Conservation (phyloP, 2,329 filamentous ascomycete genomes). For the Curvularia lunata region DNA sequence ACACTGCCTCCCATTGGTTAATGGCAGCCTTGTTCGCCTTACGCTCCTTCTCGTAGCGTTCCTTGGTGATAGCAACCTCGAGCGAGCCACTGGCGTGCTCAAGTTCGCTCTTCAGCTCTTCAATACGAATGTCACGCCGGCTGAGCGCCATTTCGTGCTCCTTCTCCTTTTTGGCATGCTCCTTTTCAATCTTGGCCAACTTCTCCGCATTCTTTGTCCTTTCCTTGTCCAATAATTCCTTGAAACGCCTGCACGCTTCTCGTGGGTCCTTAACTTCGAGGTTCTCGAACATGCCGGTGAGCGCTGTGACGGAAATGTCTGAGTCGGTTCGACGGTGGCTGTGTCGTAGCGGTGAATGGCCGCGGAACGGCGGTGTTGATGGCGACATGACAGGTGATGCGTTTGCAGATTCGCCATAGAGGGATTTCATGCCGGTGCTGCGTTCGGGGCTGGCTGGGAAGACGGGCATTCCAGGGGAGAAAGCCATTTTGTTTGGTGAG, state of each 20-base stretch:
- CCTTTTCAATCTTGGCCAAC: slow-evolving; percentile 59
- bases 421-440: slow-evolving; percentile 57
- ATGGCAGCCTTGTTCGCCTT: slow-evolving; percentile 41
- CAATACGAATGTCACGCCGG: slow-evolving; percentile 20
- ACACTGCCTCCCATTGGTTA: slow-evolving; percentile 42
- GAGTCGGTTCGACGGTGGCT: slow-evolving; percentile 43
- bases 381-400: slow-evolving; percentile 33
- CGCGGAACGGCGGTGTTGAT: slow-evolving; percentile 52
- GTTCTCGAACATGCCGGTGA: slow-evolving; percentile 75
- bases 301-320: slow-evolving; percentile 49
- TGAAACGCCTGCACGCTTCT: slow-evolving; percentile 53
- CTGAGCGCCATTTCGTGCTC: slow-evolving; percentile 29
- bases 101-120: slow-evolving; percentile 38
- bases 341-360: slow-evolving; percentile 27
- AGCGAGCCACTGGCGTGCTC: slow-evolving; percentile 30
- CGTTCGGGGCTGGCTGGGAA: slow-evolving; percentile 69
- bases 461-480: slow-evolving; percentile 64
- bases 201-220: slow-evolving; percentile 45
- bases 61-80: slow-evolving; percentile 34
- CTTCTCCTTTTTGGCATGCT: slow-evolving; percentile 66
- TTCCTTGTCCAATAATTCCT: slow-evolving; percentile 53
- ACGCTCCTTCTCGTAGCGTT: slow-evolving; percentile 38
- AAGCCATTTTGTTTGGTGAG: slow-evolving; percentile 57
- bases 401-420: slow-evolving; percentile 30
- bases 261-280: slow-evolving; percentile 62